Evolutionary conservation across 2,329 filamentous ascomycete genomes (phyloP).

Genomic region (Aschersonia sp.): DNA sequence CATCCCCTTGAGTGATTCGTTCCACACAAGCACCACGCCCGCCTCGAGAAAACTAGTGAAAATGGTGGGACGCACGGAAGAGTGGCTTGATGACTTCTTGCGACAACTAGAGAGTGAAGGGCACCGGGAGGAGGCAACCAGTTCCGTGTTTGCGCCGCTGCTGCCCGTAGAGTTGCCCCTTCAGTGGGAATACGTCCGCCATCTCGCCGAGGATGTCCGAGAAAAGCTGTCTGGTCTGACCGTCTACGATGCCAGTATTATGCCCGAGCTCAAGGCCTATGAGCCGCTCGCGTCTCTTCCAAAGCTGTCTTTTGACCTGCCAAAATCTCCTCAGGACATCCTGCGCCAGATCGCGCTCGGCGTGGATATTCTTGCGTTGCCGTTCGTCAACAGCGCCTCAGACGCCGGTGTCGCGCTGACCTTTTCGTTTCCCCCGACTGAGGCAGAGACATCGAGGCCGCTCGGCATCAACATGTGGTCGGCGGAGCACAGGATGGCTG

Average conservation of each 20-base stretch:
- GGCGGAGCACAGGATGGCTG: slow-evolving; percentile 41
- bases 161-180: slow-evolving; percentile 60
- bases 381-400: slow-evolving; percentile 59
- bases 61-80: slow-evolving; percentile 76
- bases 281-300: slow-evolving; percentile 45
- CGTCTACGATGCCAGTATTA: slow-evolving; percentile 58
- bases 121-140: slow-evolving; percentile 12
- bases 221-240: slow-evolving; percentile 52
- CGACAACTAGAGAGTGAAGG: slow-evolving; percentile 14
- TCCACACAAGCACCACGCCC: slow-evolving; percentile 30
- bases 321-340: slow-evolving; percentile 58
- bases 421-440: slow-evolving; percentile 51
- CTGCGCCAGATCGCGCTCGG: slow-evolving; percentile 64
- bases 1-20: slow-evolving; percentile 62
- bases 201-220: slow-evolving; percentile 48
- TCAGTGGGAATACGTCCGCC: slow-evolving; percentile 68
- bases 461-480: slow-evolving; percentile 73
- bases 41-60: slow-evolving; percentile 61
- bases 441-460: slow-evolving; percentile 17
- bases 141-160: slow-evolving; percentile 48
- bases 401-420: slow-evolving; percentile 75
- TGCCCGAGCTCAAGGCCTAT: slow-evolving; percentile 48
- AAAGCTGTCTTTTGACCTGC: slow-evolving; percentile 58
- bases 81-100: slow-evolving; percentile 62
- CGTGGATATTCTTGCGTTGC: slow-evolving; percentile 63